Evolutionary conservation across 352 stramenopile species (phyloP), one percentile per base, ranked within the genome.

Genomic region (Phytophthora lateralis): DNA sequence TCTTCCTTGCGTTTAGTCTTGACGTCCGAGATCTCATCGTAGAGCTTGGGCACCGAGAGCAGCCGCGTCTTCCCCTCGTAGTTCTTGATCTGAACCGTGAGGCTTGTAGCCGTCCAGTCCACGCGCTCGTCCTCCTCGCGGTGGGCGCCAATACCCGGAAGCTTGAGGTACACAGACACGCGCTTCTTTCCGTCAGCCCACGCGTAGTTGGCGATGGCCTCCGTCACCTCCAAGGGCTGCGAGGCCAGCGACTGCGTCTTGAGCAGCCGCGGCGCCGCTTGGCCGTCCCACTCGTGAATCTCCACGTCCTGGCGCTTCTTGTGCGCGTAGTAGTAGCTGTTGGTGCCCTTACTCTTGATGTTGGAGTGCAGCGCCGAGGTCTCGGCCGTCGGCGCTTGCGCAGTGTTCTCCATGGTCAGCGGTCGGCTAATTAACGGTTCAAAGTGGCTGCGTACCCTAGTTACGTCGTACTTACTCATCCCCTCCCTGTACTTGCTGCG

Each of bases 311-410:
- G 70, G 54, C 86, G 86, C 74, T 83, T 84, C 75, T 93, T 92
- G 71, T 95, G 86, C 18, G 86, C 86, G 56, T 95, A 95, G 60
- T 95, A 95, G 69, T 95, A 95, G 67, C 80, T 91, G 73, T 95
- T 95, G 42, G 78, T 74, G 21, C 84, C 86, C 68, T 93, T 93
- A 26, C 49, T 80, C 62, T 85, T 86, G 66, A 95, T 95, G 63
- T 95, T 95, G 21, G 62, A 75, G 41, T 95, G 83, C 54, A 95
- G 67, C 37, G 84, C 86, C 47, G 86, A 95, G 41, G 59, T 60
- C 18, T 75, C 59, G 24, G 17, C 29, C 34, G 35, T 42, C 30
- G 17, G 9, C 29, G 39, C 15, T 6, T 43, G 39, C 39, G 45
- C 37, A 4, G 67, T 59, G 48, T 66, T 69, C 21, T 76, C 63